Conservation (phyloP, 108 stramenopile genomes). For the Skeletonema marinoi region DNA sequence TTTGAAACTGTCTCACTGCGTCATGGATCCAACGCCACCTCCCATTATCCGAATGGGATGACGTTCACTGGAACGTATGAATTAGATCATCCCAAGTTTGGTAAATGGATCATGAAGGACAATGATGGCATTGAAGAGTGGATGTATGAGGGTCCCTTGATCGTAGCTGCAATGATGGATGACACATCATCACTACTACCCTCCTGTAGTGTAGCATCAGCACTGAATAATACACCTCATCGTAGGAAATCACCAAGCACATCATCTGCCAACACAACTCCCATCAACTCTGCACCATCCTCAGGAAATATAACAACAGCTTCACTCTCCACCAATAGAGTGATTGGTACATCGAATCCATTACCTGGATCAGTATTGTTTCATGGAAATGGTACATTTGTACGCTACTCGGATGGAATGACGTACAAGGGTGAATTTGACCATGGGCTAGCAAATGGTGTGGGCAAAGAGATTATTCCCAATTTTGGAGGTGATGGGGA, state of each 20-base stretch:
- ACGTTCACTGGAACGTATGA: conserved; percentile 40
- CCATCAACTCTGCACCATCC: conserved; percentile 3
- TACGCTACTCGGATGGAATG: conserved; percentile 27
- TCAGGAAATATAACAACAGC: neutral
- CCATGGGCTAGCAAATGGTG: conserved; percentile 28
- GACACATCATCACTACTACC: neutral
- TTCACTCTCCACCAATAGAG: neutral
- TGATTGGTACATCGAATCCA: conserved; percentile 9
- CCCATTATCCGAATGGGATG: conserved; percentile 6
- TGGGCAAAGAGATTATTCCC: conserved; percentile 32
- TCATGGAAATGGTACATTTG: conserved; percentile 29
- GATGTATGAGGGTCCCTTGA: conserved; percentile 34
- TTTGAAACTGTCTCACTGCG: conserved; percentile 7
- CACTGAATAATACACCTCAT: neutral
- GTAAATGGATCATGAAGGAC: conserved; percentile 17
- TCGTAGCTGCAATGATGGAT: neutral
- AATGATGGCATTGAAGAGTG: conserved; percentile 7
- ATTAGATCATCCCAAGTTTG: conserved; percentile 29
- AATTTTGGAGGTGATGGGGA: neutral
- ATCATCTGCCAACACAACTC: neutral
- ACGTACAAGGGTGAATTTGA: conserved; percentile 38
- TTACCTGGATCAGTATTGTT: conserved; percentile 23
- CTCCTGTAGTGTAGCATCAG: neutral
- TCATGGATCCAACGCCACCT: conserved; percentile 16
- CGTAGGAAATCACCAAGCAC: neutral